A percentile compares a stretch with the other conserved stretches of the same genome.
Conservation (phyloP, 2,329 filamentous ascomycete species). For the Cordyceps militaris region DNA sequence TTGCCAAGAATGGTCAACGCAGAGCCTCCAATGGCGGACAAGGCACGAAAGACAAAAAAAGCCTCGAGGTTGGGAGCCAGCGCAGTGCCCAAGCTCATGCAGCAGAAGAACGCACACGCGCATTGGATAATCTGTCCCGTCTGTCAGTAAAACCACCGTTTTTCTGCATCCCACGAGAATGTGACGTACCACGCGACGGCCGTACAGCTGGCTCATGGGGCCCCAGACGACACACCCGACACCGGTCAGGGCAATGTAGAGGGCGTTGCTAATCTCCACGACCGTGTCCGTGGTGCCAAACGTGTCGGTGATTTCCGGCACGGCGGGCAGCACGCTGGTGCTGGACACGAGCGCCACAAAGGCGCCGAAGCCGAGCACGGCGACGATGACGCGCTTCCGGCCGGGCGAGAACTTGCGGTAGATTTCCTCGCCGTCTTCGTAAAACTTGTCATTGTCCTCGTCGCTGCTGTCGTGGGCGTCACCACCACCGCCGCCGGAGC, state of each 20-base stretch:
- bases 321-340: constrained; percentile 65
- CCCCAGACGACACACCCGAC: constrained; percentile 64
- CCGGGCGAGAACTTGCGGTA: constrained; percentile 57
- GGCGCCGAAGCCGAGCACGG: constrained; percentile 64
- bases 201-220: constrained; percentile 60
- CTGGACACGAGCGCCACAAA: constrained; percentile 70
- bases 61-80: constrained; percentile 61
- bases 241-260: constrained; percentile 71
- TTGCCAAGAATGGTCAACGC: constrained; percentile 67
- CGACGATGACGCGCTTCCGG: constrained; percentile 61
- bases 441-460: constrained; percentile 17
- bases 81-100: constrained; percentile 65
- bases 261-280: constrained; percentile 67
- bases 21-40: constrained; percentile 70
- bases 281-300: constrained; percentile 60
- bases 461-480: constrained; percentile 7
- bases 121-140: constrained; percentile 34
- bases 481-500: neutral
- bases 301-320: constrained; percentile 63
- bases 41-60: constrained; percentile 68
- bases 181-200: constrained; percentile 48
- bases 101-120: constrained; percentile 57
- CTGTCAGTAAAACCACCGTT: neutral
- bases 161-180: neutral
- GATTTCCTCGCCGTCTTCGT: constrained; percentile 38